phyloP scores from a whole-genome alignment of 2,329 filamentous ascomycete genomes.

The Penicillium sp. region DNA sequence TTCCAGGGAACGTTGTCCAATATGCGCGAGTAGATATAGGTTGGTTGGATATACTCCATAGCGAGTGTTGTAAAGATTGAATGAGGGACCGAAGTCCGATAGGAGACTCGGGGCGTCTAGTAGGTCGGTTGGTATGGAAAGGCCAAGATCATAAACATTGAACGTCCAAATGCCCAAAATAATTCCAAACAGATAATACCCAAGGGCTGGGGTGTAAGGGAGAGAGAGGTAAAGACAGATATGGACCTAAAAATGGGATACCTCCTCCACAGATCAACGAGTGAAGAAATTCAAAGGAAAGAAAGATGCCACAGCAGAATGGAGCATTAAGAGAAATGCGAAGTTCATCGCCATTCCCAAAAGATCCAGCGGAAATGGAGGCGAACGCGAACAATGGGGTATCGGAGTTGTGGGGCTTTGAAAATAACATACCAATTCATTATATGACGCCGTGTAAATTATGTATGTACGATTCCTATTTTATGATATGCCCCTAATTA shows the following conservation, averaged over 20 bases:
- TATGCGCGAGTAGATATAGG: slow-evolving; percentile 19
- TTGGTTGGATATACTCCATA: slow-evolving; percentile 22
- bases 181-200: neutral
- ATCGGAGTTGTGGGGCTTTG: neutral
- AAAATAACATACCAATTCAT: neutral
- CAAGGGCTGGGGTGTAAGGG: neutral
- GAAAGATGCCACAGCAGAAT: neutral
- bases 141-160: neutral
- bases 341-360: neutral
- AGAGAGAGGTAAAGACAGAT: neutral
- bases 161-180: neutral
- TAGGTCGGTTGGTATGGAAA: neutral
- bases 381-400: neutral
- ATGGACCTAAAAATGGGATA: neutral
- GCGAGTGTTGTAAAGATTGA: neutral
- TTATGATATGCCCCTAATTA: too few relatives aligned
- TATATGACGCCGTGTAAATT: neutral
- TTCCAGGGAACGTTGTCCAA: slow-evolving; percentile 25
- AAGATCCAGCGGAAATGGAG: neutral
- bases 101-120: neutral
- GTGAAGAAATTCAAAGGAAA: neutral
- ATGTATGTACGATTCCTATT: too few relatives aligned
- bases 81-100: neutral
- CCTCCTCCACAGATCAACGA: slow-evolving; percentile 3
- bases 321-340: slow-evolving; percentile 7